Conservation (phyloP, 495 filamentous ascomycete species). For the Hyaloscypha bicolor region DNA sequence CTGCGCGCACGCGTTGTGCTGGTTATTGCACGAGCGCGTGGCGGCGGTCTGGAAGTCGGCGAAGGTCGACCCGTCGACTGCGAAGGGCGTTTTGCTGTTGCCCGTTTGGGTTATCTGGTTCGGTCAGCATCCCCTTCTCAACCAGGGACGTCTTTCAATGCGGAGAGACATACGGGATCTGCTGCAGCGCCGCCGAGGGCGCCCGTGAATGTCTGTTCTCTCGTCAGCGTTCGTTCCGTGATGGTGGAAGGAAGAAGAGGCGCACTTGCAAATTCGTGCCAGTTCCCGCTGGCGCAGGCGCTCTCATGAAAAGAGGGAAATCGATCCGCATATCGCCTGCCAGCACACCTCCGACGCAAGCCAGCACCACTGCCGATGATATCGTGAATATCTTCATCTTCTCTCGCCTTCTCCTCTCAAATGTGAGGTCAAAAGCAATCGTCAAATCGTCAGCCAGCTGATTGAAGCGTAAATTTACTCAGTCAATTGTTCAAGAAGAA, state of each 20-base stretch:
- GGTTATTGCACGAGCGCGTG: constrained; percentile 52
- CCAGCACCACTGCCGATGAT: background rate
- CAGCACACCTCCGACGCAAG: background rate
- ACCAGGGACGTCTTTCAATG: background rate
- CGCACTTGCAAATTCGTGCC: background rate
- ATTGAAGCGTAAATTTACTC: background rate
- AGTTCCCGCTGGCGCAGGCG: background rate
- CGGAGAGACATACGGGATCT: constrained; percentile 44
- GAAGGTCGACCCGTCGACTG: constrained; percentile 54
- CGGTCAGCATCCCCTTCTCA: background rate
- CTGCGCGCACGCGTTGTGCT: constrained; percentile 57
- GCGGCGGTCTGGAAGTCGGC: constrained; percentile 46
- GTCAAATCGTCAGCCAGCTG: background rate
- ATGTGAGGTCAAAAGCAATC: background rate
- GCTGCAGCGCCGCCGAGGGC: constrained; percentile 48
- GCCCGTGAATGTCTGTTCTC: constrained; percentile 51
- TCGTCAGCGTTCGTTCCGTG: background rate
- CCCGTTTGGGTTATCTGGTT: constrained; percentile 27
- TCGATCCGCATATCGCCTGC: background rate
- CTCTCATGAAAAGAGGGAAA: constrained; percentile 1
- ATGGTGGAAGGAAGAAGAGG: background rate
- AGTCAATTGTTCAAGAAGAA: background rate
- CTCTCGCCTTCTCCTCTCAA: background rate
- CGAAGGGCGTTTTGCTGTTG: constrained; percentile 48
- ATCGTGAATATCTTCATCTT: background rate